A percentile compares a stretch with the other conserved stretches of the same genome.
phyloP scores from a whole-genome alignment of 768 basidiomycete genomes.

The Tylopilus subfusipes region DNA sequence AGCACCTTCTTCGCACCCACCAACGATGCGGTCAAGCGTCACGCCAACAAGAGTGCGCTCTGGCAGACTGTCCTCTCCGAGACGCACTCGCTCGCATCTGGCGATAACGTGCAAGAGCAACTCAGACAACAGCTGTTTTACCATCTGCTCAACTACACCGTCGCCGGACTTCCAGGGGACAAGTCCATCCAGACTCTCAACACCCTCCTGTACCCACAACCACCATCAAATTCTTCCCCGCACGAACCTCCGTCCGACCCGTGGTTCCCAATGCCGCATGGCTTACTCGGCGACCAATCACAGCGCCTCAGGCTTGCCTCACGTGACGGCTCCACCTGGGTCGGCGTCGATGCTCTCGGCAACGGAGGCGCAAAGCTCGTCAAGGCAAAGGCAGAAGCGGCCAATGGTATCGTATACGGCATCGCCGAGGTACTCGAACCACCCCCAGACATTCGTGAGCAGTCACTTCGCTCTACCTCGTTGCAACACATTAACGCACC shows the following conservation, averaged over 20 bases:
- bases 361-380: conserved; percentile 67
- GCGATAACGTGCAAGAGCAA: conserved; percentile 80
- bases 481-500: not conserved
- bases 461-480: not conserved
- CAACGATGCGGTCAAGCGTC: conserved; percentile 77
- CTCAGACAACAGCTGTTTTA: conserved; percentile 93
- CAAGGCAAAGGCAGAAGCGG: conserved; percentile 52
- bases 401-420: conserved; percentile 78
- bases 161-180: conserved; percentile 45
- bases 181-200: conserved; percentile 39
- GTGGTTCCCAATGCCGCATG: conserved; percentile 82
- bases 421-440: conserved; percentile 70
- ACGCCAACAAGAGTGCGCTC: conserved; percentile 31
- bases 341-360: conserved; percentile 79
- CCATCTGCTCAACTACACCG: conserved; percentile 82
- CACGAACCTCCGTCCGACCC: conserved; percentile 69
- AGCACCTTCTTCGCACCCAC: conserved; percentile 94
- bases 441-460: conserved; percentile 71
- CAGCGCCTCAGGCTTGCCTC: conserved; percentile 72
- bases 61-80: conserved; percentile 31
- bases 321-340: conserved; percentile 45
- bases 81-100: conserved; percentile 37
- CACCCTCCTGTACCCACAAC: conserved; percentile 73
- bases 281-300: conserved; percentile 74
- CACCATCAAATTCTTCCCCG: conserved; percentile 55